These are phyloP conservation scores for Brassica balearica DNA, from an alignment of 441 rosid genomes.

Conservation along the genomic window DNA sequence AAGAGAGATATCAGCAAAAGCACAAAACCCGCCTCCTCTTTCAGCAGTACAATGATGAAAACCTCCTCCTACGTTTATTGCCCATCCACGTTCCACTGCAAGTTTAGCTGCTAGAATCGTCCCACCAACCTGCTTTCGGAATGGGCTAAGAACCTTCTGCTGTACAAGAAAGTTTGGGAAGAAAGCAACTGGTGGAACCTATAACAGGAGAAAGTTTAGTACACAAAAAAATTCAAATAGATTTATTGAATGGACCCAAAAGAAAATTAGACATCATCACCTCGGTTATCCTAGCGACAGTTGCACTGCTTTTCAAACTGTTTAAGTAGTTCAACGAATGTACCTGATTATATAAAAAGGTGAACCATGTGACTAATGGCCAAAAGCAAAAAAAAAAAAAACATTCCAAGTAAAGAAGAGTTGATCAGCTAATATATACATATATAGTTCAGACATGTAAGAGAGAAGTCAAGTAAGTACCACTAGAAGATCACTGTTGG, in stretches of 20 bases:
- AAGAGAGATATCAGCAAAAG: constrained; percentile 90
- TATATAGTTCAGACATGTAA: neutral
- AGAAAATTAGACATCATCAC: constrained; percentile 36
- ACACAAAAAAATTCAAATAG: constrained; percentile 1
- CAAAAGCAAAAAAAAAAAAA: too few relatives aligned
- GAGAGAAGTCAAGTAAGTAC: constrained; percentile 48
- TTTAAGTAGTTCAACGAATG: constrained; percentile 78
- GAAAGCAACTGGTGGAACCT: constrained; percentile 89
- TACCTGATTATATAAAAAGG: constrained; percentile 51
- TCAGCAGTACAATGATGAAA: constrained; percentile 92
- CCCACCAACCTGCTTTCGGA: constrained; percentile 95
- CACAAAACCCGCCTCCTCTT: constrained; percentile 94
- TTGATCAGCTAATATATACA: too few relatives aligned
- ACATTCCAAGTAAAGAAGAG: too few relatives aligned
- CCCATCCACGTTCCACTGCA: constrained; percentile 92
- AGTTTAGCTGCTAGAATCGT: constrained; percentile 91
- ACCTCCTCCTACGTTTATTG: constrained; percentile 94
- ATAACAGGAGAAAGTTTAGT: constrained; percentile 15
- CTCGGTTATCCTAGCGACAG: constrained; percentile 85
- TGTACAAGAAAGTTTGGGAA: constrained; percentile 83
- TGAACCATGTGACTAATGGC: too few relatives aligned
- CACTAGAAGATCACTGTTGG: constrained; percentile 86
- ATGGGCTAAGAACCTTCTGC: constrained; percentile 80
- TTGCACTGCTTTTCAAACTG: constrained; percentile 75
- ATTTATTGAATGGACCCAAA: neutral